Conservation (phyloP, 257 asterid genomes). For the Craterostigma plantagineum region DNA sequence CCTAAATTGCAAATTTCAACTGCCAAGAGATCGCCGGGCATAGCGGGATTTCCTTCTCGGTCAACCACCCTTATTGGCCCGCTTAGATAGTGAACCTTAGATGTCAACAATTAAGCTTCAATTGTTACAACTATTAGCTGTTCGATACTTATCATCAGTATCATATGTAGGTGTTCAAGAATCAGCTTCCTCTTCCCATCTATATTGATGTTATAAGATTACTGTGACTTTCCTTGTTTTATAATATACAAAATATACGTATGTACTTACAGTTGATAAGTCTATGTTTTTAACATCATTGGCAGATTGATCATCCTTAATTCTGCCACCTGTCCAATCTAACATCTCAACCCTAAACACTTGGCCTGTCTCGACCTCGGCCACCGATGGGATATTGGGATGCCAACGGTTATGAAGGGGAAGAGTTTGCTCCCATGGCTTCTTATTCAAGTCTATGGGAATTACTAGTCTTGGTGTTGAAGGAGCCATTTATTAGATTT, state of each 20-base stretch:
- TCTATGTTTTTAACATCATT: conserved; percentile 43
- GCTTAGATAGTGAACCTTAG: conserved; percentile 83
- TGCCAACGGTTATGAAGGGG: conserved; percentile 90
- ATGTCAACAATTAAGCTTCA: neutral
- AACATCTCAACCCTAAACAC: conserved; percentile 78
- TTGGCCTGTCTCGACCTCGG: conserved; percentile 42
- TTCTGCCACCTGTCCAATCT: conserved; percentile 66
- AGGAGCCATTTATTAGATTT: conserved; percentile 4
- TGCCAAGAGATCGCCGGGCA: conserved; percentile 74
- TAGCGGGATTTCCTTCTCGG: conserved; percentile 45
- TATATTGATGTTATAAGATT: too few species aligned
- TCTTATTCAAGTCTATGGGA: conserved; percentile 56
- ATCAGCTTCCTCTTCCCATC: too few species aligned
- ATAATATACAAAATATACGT: neutral
- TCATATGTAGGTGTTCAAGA: too few species aligned
- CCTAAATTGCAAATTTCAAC: conserved; percentile 93
- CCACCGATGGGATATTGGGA: conserved; percentile 64
- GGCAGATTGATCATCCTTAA: conserved; percentile 40
- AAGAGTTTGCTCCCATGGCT: conserved; percentile 45
- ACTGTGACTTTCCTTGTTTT: neutral
- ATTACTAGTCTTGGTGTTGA: conserved; percentile 22
- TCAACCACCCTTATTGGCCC: conserved; percentile 80
- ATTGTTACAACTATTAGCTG: neutral
- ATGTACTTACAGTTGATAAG: conserved; percentile 32
- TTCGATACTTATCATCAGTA: neutral